Base-by-base conservation (phyloP, 148 eudicot genomes). In the Silene uniflora region DNA sequence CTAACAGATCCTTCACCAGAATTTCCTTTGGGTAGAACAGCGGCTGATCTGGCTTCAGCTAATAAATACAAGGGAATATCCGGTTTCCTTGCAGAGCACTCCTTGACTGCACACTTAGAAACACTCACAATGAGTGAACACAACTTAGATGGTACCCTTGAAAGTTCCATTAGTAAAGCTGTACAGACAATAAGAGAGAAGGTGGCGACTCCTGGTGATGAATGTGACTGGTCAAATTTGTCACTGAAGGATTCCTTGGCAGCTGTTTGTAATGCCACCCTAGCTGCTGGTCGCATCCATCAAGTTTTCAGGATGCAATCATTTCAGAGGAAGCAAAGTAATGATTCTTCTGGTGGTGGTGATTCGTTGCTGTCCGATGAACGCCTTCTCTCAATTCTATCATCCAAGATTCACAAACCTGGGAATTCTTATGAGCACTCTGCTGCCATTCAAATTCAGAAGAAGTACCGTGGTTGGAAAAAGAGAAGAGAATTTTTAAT, bases 221-320 rank as follows among this genome's bases (percentile, higher is more conserved):
- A 81, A 73, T 88, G 87, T 44, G 98, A 86, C 35, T 73, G 74
- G 21, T 83, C 84, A 76, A 90, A 85, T 27, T 77, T 88, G 46
- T 87, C 97, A 71, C 27, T 90, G 72, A 93, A 93, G 86, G 91
- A 93, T 78, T 89, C 98, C 3, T 72, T 93, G 69, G 96, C 93
- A 63, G 98, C 96, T 80, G 87, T 93, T 47, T 84, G 89, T 78
- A 90, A 91, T 84, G 98, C 98, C 67, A 83, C 93, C 71, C 93
- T 91, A 84, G 98, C 93, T 80, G 93, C 91, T 75, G 91, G 89
- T 62, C 93, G 91, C 69, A 93, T 93, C 73, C 96, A 91, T 78
- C 91, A 93, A 83, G 89, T 93, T 55, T 93, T 75, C 80, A 84
- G 98, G 75, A 83, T 85, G 77, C 91, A 91, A 69, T 93, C 98